Conservation (phyloP, 1,139 yeast genomes). For the Taphrina populina region DNA sequence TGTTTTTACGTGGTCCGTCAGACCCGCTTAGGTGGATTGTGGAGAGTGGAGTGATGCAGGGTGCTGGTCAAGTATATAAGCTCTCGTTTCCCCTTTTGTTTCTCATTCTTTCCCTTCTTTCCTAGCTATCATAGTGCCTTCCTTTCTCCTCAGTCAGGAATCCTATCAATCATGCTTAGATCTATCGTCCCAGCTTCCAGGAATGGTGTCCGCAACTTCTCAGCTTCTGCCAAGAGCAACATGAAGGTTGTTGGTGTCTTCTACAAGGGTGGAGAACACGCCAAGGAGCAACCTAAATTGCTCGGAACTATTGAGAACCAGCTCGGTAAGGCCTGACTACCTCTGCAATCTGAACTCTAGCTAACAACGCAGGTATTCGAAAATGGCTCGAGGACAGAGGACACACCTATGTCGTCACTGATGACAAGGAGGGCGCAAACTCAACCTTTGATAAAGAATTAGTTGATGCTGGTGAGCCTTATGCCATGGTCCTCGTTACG, state of each 20-base stretch:
- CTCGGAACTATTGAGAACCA: slow-evolving; percentile 76
- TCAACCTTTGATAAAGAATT: slow-evolving; percentile 64
- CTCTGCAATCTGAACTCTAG: neutral
- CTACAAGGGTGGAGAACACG: slow-evolving; percentile 53
- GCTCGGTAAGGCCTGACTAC: slow-evolving; percentile 51
- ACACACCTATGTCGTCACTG: slow-evolving; percentile 64
- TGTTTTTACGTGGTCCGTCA: too few relatives aligned
- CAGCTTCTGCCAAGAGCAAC: slow-evolving; percentile 23
- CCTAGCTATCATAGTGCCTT: neutral
- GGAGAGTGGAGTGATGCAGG: too few relatives aligned
- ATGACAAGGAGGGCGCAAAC: slow-evolving; percentile 65
- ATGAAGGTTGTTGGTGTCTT: slow-evolving; percentile 55
- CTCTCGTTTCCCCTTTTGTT: neutral
- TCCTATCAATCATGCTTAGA: slow-evolving; percentile 1
- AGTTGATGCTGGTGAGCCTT: slow-evolving; percentile 53
- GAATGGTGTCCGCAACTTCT: slow-evolving; percentile 21
- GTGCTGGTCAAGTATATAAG: too few relatives aligned
- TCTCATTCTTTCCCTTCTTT: neutral
- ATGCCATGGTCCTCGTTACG: too few relatives aligned
- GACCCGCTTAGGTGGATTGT: too few relatives aligned
- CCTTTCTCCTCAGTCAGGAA: neutral
- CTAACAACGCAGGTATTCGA: slow-evolving; percentile 45
- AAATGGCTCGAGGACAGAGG: slow-evolving; percentile 65
- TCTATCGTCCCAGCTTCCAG: slow-evolving; percentile 8
- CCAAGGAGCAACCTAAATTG: slow-evolving; percentile 59